Evolutionary conservation across 2,329 filamentous ascomycete species (phyloP).

Genomic region (Fusarium sp.): DNA sequence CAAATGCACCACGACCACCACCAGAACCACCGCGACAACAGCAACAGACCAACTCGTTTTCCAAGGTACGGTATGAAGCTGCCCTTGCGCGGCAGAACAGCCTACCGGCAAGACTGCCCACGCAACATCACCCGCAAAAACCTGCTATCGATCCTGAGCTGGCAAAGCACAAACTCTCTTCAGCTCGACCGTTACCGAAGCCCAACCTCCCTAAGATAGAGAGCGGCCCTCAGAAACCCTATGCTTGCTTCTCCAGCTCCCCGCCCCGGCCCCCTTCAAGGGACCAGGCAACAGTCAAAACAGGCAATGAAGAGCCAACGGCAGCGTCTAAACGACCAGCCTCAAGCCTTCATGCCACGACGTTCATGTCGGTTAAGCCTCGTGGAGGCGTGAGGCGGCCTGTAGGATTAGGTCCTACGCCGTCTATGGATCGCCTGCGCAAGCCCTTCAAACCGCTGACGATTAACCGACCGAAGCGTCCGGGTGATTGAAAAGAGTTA

Average conservation of each 20-base stretch:
- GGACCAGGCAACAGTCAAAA: slow-evolving; percentile 35
- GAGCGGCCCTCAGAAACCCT: slow-evolving; percentile 54
- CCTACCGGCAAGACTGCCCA: not conserved
- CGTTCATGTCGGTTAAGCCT: slow-evolving; percentile 55
- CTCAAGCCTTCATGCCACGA: slow-evolving; percentile 65
- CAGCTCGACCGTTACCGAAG: slow-evolving; percentile 49
- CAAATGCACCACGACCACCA: slow-evolving; percentile 22
- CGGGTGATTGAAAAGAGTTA: slow-evolving; percentile 25
- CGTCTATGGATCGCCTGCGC: slow-evolving; percentile 62
- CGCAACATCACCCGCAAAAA: slow-evolving; percentile 16
- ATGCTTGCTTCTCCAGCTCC: slow-evolving; percentile 71
- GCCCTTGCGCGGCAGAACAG: slow-evolving; percentile 39
- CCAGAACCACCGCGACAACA: slow-evolving; percentile 20
- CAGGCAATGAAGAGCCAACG: slow-evolving; percentile 42
- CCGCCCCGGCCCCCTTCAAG: slow-evolving; percentile 53
- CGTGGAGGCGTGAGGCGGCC: slow-evolving; percentile 58
- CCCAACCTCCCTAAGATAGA: slow-evolving; percentile 47
- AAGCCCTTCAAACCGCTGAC: slow-evolving; percentile 70
- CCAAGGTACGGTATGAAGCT: slow-evolving; percentile 43
- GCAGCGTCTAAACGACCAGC: slow-evolving; percentile 49
- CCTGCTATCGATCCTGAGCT: slow-evolving; percentile 48
- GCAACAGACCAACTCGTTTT: slow-evolving; percentile 29
- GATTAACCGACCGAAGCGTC: slow-evolving; percentile 57
- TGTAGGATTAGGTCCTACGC: slow-evolving; percentile 58
- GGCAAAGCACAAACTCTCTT: slow-evolving; percentile 57